Conservation (phyloP, 768 basidiomycete species). For the Lactarius hengduanensis region DNA sequence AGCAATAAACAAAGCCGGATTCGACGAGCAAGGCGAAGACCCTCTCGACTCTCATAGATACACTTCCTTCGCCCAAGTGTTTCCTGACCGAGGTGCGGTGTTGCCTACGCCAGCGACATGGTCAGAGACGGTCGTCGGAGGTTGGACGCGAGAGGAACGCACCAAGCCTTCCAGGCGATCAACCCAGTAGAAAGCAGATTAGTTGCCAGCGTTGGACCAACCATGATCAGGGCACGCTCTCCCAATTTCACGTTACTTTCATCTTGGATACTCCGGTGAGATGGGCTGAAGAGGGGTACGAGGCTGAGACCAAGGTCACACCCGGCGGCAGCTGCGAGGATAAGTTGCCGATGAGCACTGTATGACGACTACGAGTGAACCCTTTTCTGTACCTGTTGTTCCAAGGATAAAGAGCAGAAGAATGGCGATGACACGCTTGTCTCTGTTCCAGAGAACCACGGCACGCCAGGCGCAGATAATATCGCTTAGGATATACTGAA, state of each 20-base stretch:
- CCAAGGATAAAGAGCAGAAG: slow-evolving; percentile 18
- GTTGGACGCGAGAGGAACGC: neutral
- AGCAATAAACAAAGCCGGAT: slow-evolving; percentile 22
- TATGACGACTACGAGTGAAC: too few species aligned
- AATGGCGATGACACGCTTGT: slow-evolving; percentile 20
- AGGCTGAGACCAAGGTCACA: slow-evolving; percentile 14
- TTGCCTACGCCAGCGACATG: neutral
- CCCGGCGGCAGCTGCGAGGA: slow-evolving; percentile 12
- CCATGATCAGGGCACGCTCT: slow-evolving; percentile 12
- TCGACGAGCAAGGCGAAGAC: slow-evolving; percentile 22
- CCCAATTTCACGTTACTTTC: slow-evolving; percentile 2
- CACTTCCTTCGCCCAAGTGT: slow-evolving; percentile 16
- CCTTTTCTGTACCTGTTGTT: neutral
- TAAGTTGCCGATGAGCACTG: neutral
- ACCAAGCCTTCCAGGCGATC: slow-evolving; percentile 25
- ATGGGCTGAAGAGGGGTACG: slow-evolving; percentile 7
- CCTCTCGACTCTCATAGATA: slow-evolving; percentile 15
- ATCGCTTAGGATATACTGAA: slow-evolving; percentile 23
- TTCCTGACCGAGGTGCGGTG: slow-evolving; percentile 12
- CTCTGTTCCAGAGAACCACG: slow-evolving; percentile 20
- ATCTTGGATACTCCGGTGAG: slow-evolving; percentile 10
- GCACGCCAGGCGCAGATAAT: slow-evolving; percentile 25
- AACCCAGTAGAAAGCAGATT: slow-evolving; percentile 22
- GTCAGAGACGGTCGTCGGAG: neutral
- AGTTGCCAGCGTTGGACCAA: slow-evolving; percentile 18